Base-by-base conservation (phyloP, 305 asterid species). In the Fraxinus floribunda region DNA sequence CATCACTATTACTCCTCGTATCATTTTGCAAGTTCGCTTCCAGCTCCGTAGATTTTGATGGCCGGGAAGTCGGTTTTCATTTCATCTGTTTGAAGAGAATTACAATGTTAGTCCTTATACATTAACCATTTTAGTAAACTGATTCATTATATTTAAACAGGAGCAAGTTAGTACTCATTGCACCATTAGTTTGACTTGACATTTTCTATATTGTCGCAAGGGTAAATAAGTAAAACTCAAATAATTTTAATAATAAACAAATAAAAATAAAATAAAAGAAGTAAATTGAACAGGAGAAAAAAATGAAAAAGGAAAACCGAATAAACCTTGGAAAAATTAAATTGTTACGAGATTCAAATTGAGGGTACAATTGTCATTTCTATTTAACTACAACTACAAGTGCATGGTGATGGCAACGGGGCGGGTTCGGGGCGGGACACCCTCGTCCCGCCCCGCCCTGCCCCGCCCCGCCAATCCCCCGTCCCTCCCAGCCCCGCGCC, bases 1-100 rank as follows among this genome's bases (percentile, higher is more conserved):
- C 98, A 94, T 91, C 78, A 95, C 86, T 26, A 95, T 90, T 79
- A 95, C 98, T 44, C 97, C 97, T 87, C 90, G 92, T 38, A 95
- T 95, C 98, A 95, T 95, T 72, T 38, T 81, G 85, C 80, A 38
- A 81, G 78, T 78, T 83, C 73, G 60, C 80, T 70, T 26, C 86
- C 74, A 29, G 72, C 29, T 74, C 36, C 76, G n/a, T 26, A 66
- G 18, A 66, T 68, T 22, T 66, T 24, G 71, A 7, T 64, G 73
- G 35, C 11, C 15, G 74, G 73, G 34, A 64, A 22, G n/a, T 24
- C 35, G 74, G 35, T 24, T 66, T 66, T 26, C 74, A 66, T 10
- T 66, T 24, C n/a, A 9, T 26, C 74, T 11, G 74, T 66, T 26
- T 66, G 4, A 24, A 29, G n/a, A 64, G 15, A 66, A 66, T 66